Evolutionary conservation across 768 basidiomycete species (phyloP).

Genomic region (Mycena leptocephala): DNA sequence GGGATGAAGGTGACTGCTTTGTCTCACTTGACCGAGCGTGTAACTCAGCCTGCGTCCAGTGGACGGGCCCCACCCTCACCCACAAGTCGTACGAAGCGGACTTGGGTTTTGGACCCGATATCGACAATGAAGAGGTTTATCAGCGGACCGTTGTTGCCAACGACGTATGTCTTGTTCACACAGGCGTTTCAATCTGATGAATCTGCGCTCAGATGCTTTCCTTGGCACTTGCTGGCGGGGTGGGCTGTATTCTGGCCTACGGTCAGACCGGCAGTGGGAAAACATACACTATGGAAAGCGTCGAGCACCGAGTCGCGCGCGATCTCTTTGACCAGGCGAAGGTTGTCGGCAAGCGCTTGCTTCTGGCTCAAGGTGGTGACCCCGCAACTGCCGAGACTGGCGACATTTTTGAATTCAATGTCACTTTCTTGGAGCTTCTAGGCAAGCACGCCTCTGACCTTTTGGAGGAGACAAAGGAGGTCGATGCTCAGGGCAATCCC

Average conservation of each 20-base stretch:
- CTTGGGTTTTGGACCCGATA: constrained; percentile 50
- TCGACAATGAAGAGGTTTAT: constrained; percentile 53
- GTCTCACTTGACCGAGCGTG: not conserved
- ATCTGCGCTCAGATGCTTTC: constrained; percentile 40
- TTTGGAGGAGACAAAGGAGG: constrained; percentile 38
- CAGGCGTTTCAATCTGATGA: not conserved
- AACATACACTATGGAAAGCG: constrained; percentile 53
- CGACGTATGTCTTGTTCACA: constrained; percentile 42
- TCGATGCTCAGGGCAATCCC: constrained; percentile 44
- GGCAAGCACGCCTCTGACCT: constrained; percentile 51
- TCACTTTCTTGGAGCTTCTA: constrained; percentile 53
- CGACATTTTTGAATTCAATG: constrained; percentile 49
- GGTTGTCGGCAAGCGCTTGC: constrained; percentile 37
- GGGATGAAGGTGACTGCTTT: constrained; percentile 46
- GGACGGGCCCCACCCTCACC: constrained; percentile 52
- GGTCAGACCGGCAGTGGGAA: constrained; percentile 53
- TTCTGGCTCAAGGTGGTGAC: constrained; percentile 31
- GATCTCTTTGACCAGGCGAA: constrained; percentile 49
- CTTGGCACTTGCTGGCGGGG: constrained; percentile 48
- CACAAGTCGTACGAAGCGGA: constrained; percentile 54
- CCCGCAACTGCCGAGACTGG: constrained; percentile 15
- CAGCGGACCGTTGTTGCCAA: constrained; percentile 49
- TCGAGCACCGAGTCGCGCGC: constrained; percentile 51
- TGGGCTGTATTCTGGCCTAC: constrained; percentile 51
- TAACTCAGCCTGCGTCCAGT: constrained; percentile 37